Base-by-base conservation (phyloP, 148 eudicot species). In the Bassia scoparia region DNA sequence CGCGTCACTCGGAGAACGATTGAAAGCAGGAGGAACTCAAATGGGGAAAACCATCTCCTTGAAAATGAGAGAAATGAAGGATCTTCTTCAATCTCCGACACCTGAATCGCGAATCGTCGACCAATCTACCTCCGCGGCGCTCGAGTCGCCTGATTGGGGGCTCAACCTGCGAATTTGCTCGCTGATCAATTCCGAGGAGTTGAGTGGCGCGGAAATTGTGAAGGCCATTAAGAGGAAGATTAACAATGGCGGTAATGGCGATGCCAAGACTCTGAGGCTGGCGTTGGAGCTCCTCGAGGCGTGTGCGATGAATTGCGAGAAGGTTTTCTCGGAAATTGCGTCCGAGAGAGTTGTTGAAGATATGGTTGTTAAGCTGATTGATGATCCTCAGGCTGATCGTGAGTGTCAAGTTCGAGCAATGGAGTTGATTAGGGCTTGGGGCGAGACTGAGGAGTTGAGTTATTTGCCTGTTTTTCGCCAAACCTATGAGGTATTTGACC, bases 261-360 rank as follows among this genome's bases (percentile, higher is more conserved):
- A 82, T 24, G 78, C 59, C 5, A 75, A 37, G 20, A 61, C 70
- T 18, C 85, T 81, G 82, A 74, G 80, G 56, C 68, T 94, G 59
- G 80, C 87, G 23, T 66, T 94, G 24, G 98, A 94, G 81, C 73
- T 94, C 58, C 62, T 93, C 44, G 96, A 90, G 80, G 82, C 84
- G 18, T 89, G 89, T 53, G 83, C 92, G 4, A 88, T 92, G 64
- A 94, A 94, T 53, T 94, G 98, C 59, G 98, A 94, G 80, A 91
- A 91, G 83, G 96, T 94, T 56, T 89, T 91, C 52, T 89, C 98
- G 6, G 97, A 89, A 78, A 90, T 94, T 49, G 97, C 97, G 67
- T 88, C 98, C 64, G 97, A 94, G 84, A 94, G 87, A 74, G 82
- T 94, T 64, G 74, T 91, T 80, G 98, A 94, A n/a, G 98, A 94